Conservation (phyloP, 1,284 basidiomycete genomes). For the Malassezia globosa region DNA sequence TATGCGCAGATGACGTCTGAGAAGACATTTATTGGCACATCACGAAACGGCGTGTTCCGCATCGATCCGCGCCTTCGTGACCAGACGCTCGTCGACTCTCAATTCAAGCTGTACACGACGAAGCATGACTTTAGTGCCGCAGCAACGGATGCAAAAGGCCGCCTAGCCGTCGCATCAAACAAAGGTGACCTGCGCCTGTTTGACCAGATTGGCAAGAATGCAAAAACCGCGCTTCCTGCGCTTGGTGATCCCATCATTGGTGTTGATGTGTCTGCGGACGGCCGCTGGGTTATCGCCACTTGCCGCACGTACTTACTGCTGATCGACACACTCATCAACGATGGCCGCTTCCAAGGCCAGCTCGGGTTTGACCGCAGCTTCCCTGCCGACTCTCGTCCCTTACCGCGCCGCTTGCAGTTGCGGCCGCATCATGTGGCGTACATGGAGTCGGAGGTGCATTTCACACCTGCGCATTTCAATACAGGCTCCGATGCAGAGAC, state of each 20-base stretch:
- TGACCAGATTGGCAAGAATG: constrained; percentile 93
- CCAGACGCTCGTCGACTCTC: constrained; percentile 81
- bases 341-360: constrained; percentile 72
- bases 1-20: constrained; percentile 86
- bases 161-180: constrained; percentile 82
- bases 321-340: constrained; percentile 88
- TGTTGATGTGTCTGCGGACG: constrained; percentile 85
- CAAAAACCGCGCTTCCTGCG: constrained; percentile 93
- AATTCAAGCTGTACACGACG: constrained; percentile 89
- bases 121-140: constrained; percentile 94
- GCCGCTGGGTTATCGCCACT: constrained; percentile 89
- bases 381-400: constrained; percentile 84
- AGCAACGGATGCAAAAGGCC: constrained; percentile 72
- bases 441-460: constrained; percentile 77
- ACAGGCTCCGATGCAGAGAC: constrained; percentile 68
- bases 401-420: constrained; percentile 76
- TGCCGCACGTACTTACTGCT: constrained; percentile 87
- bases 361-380: constrained; percentile 90
- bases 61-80: constrained; percentile 87
- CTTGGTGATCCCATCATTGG: constrained; percentile 90
- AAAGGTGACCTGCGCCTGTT: constrained; percentile 95
- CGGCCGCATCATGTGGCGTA: constrained; percentile 86
- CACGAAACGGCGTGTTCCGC: constrained; percentile 88
- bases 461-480: constrained; percentile 91
- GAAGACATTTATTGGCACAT: constrained; percentile 83